Percentiles rank a stretch among this genome's conserved stretches.
Evolutionary conservation across 2,329 filamentous ascomycete genomes (phyloP).

Genomic region (Penicillium paneum): DNA sequence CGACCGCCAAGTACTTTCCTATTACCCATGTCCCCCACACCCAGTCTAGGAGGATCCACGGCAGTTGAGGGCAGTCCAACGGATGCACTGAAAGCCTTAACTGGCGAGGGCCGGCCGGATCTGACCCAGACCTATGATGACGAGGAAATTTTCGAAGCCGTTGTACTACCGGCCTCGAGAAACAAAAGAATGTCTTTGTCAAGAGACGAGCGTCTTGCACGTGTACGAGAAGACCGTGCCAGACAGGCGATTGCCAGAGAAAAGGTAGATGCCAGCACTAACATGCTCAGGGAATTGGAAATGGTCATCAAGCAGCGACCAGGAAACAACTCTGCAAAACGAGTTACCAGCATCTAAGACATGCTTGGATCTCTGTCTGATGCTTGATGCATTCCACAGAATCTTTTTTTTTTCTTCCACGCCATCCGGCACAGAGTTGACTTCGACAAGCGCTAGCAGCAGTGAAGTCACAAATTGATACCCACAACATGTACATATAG

Average conservation of each 20-base stretch:
- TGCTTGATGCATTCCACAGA: slow-evolving; percentile 1
- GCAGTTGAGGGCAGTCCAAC: slow-evolving; percentile 57
- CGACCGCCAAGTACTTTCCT: slow-evolving; percentile 48
- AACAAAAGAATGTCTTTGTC: slow-evolving; percentile 68
- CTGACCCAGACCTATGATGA: slow-evolving; percentile 46
- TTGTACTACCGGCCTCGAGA: slow-evolving; percentile 64
- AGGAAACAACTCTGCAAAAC: slow-evolving; percentile 37
- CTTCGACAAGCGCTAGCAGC: slow-evolving; percentile 14
- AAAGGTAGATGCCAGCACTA: slow-evolving; percentile 74
- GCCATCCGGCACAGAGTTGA: slow-evolving; percentile 4
- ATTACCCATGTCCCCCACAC: slow-evolving; percentile 45
- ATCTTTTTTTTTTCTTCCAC: neutral
- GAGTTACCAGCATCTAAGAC: slow-evolving; percentile 45
- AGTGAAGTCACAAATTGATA: slow-evolving; percentile 30
- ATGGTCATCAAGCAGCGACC: slow-evolving; percentile 70
- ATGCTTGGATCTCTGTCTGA: neutral
- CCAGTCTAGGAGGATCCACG: slow-evolving; percentile 46
- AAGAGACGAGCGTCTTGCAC: slow-evolving; percentile 80
- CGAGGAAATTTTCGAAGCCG: slow-evolving; percentile 85
- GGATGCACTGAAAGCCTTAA: slow-evolving; percentile 74
- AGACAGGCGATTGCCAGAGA: slow-evolving; percentile 69
- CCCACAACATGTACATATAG: slow-evolving; percentile 31
- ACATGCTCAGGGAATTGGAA: slow-evolving; percentile 90
- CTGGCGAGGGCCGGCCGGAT: slow-evolving; percentile 58
- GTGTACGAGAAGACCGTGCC: slow-evolving; percentile 82